Conservation (phyloP, 768 basidiomycete genomes). For the Panaeolus cyanescens region DNA sequence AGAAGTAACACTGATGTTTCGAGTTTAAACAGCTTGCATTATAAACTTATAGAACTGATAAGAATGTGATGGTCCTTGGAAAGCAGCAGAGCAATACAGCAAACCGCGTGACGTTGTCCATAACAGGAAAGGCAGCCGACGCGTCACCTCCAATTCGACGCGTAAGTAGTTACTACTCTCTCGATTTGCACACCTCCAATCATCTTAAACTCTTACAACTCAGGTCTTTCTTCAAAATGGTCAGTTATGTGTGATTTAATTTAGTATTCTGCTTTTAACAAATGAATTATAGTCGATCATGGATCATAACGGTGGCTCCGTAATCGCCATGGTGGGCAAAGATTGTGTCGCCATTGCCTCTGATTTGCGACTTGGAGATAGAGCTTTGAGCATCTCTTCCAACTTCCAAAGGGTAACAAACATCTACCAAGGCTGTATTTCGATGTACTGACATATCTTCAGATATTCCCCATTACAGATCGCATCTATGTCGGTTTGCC, state of each 20-base stretch:
- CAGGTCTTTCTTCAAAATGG: slow-evolving; percentile 37
- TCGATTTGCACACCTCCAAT: slow-evolving; percentile 7
- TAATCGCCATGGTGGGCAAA: slow-evolving; percentile 99
- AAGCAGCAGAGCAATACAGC: not conserved
- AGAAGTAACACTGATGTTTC: not conserved
- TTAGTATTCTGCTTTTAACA: slow-evolving; percentile 12
- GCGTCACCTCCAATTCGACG: slow-evolving; percentile 43
- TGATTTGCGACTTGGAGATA: slow-evolving; percentile 88
- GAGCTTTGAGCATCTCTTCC: slow-evolving; percentile 81
- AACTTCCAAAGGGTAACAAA: slow-evolving; percentile 89
- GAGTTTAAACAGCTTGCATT: not conserved
- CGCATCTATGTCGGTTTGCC: slow-evolving; percentile 89
- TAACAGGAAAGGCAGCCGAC: slow-evolving; percentile 29
- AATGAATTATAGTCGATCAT: slow-evolving; percentile 70
- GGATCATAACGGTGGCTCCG: slow-evolving; percentile 96
- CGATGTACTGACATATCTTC: slow-evolving; percentile 15
- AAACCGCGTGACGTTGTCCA: slow-evolving; percentile 26
- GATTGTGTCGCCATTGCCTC: slow-evolving; percentile 98
- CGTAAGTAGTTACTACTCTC: slow-evolving; percentile 25
- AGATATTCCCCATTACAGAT: slow-evolving; percentile 96
- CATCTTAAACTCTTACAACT: slow-evolving; percentile 12
- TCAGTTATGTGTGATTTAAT: slow-evolving; percentile 18
- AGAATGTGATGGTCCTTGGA: not conserved
- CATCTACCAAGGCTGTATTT: not conserved
- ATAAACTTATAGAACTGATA: not conserved